Evolutionary conservation across 2,329 filamentous ascomycete species (phyloP).

Genomic region (Colletotrichum sp.): DNA sequence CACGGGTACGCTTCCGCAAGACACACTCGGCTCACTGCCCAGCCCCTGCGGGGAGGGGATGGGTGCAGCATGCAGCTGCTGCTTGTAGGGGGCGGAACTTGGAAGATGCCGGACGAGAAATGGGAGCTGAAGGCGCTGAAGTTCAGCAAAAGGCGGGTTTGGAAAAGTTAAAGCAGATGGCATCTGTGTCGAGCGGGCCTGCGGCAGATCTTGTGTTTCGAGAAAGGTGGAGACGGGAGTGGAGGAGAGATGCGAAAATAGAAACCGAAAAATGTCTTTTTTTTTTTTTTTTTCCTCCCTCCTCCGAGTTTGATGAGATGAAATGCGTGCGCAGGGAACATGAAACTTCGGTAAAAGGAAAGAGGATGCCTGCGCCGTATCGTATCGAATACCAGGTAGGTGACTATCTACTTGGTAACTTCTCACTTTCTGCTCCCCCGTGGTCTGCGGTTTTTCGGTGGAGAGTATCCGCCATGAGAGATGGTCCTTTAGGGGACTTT

Average conservation of each 20-base stretch:
- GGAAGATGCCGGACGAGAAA: neutral
- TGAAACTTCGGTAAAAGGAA: slow-evolving; percentile 16
- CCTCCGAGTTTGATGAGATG: slow-evolving; percentile 1
- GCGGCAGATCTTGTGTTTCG: slow-evolving; percentile 20
- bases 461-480: neutral
- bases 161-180: neutral
- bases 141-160: neutral
- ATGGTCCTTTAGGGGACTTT: neutral
- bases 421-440: neutral
- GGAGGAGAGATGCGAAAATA: slow-evolving; percentile 14
- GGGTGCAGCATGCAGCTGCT: neutral
- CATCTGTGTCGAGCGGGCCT: slow-evolving; percentile 2
- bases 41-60: neutral
- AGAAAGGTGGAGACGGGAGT: slow-evolving; percentile 1
- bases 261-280: neutral
- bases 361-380: neutral
- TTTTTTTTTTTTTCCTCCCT: neutral
- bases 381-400: neutral
- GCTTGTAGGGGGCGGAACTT: neutral
- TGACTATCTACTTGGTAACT: neutral
- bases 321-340: slow-evolving; percentile 11
- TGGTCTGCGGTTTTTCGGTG: neutral
- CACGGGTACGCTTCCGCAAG: neutral
- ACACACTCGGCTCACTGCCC: neutral
- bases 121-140: neutral